Evolutionary conservation across 208 protist genomes (phyloP), one percentile per base, ranked within the genome.

Genomic region (Lotmaria passim): DNA sequence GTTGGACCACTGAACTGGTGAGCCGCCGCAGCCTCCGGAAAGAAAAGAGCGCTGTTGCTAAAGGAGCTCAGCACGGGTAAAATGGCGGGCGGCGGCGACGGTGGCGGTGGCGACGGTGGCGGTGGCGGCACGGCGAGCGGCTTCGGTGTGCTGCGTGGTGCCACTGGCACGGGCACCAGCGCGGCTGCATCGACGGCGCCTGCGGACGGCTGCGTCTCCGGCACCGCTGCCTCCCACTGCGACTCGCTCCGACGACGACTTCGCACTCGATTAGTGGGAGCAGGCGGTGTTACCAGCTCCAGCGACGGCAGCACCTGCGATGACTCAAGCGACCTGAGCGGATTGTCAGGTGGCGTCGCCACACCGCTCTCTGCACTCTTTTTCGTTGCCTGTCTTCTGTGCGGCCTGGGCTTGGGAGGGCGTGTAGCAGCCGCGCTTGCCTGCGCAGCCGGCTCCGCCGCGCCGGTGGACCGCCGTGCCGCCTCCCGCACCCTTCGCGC

Each of bases 241-340:
- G n/a, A 5, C 11, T 14, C 11, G 36, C 36, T n/a, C 2, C 12
- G 10, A n/a, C 23, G 55, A 10, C 5, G 7, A n/a, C 33, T 17
- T 4, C 36, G 36, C 33, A 31, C 30, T 5, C 36, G 36, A 31
- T 12, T 33, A 8, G 8, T 47, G 7, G 55, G 55, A 0, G 33
- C 55, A 11, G 55, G 55, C 36, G 55, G 38, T 2, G 55, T 47
- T 3, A 38, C 33, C 36, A 14, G 31, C 36, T 28, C 55, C 21
- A 31, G 38, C 7, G 55, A 38, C 36, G 7, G 8, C 33, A 60
- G 33, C 55, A 47, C 55, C 55, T 60, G 55, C 55, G 55, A 60
- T 5, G 55, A 47, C 33, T 60, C 55, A 23, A 60, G 55, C 8
- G 55, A 60, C 23, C n/a, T 60, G 8, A 14, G 12, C 19, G 55